phyloP scores from a whole-genome alignment of 139 green algal species.

The Chlorella sp. region DNA sequence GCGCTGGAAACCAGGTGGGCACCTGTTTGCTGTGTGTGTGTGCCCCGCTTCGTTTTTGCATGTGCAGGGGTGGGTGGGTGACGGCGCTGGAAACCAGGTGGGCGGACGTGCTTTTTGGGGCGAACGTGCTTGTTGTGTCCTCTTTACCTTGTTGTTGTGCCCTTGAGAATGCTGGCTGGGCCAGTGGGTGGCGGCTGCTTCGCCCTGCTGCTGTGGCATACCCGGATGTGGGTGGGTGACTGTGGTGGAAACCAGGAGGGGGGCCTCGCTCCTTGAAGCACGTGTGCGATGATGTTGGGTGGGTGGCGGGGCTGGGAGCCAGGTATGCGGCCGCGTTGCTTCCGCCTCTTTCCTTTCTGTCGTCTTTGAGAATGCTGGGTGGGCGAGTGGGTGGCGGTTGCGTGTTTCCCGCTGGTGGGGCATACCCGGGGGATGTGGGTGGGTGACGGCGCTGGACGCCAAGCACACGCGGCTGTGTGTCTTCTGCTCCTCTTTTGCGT shows the following conservation, averaged over 20 bases:
- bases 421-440: too few relatives aligned
- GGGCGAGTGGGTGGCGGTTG: too few relatives aligned
- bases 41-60: neutral
- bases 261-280: too few relatives aligned
- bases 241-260: conserved; percentile 22
- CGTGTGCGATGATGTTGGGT: too few relatives aligned
- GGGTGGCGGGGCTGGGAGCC: neutral
- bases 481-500: too few relatives aligned
- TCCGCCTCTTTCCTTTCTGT: neutral
- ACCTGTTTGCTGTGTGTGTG: neutral
- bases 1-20: conserved; percentile 26
- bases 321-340: neutral
- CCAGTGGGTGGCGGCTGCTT: neutral
- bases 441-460: too few relatives aligned
- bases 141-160: neutral
- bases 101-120: neutral
- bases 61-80: neutral
- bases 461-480: too few relatives aligned
- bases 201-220: neutral
- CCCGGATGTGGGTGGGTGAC: neutral
- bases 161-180: neutral
- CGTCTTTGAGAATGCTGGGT: too few relatives aligned
- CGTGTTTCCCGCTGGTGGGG: too few relatives aligned
- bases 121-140: neutral
- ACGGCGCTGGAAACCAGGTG: conserved; percentile 30